Base-by-base conservation (phyloP, 192 early-diverging fungal genomes). In the Coemansia sp. region DNA sequence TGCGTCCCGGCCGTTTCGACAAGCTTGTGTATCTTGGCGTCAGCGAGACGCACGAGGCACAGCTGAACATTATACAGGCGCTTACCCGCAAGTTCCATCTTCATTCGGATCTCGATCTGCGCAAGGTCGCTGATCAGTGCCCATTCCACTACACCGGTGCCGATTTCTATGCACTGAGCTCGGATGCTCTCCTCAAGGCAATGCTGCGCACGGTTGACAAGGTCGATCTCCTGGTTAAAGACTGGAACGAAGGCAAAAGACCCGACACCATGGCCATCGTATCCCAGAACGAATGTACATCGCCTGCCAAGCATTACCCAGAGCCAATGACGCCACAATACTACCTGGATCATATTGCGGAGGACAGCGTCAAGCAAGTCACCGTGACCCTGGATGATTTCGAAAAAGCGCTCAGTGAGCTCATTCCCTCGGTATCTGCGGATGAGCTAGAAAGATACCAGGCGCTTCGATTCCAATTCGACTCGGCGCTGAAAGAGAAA, bases 161-260 rank as follows among this genome's bases (percentile, higher is more conserved):
- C 16, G 98, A 99, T 74, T 95, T 98, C 68, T 99, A 99, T 72
- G 98, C 98, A 0, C 83, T 99, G 41, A 98, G 96, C 71, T 94
- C 98, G 21, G 97, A 98, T 72, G 94, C 98, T 0, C 93, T 97
- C 85, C 85, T 99, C 12, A 97, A 98, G 69, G 96, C 98, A 12
- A 97, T 99, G 89, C 78, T 91, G 14, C 88, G 97, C 49, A 93
- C 89, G 0, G 96, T 97, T 12, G 83, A 90, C 36, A 64, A 80
- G 0, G 89, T 96, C 14, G 89, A 92, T 56, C 39, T 41, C 12
- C 71, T 85, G 63, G 85, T 89, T 64, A 67, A 64, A 3, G 60
- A 77, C 33, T 83, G 75, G 75, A 75, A 83, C 35, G 62, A 66
- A 20, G 38, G 62, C 38, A 23, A 49, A 59, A 46, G n/a, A 34